A percentile compares a stretch with the other conserved stretches of the same genome.
phyloP scores from a whole-genome alignment of 768 basidiomycete genomes.

The Lactifluus pinguis region DNA sequence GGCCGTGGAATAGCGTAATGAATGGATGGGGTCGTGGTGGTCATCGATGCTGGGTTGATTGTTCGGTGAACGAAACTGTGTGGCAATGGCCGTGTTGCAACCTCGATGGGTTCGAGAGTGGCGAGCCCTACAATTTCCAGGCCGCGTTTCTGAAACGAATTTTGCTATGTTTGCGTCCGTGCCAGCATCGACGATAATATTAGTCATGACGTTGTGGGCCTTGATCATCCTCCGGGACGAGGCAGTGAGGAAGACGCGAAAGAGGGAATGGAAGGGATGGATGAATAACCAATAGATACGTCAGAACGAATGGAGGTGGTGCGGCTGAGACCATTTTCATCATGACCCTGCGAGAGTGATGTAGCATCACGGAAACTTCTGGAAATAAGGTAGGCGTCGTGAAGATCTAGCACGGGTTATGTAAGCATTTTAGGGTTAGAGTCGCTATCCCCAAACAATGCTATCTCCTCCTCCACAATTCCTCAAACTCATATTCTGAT shows the following conservation, averaged over 20 bases:
- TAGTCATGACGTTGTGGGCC: constrained; percentile 82
- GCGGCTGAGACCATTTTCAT: constrained; percentile 29
- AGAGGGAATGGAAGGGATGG: constrained; percentile 34
- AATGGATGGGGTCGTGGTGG: background rate
- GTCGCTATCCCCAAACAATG: too few relatives aligned
- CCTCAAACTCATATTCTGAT: too few relatives aligned
- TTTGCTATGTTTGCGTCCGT: constrained; percentile 59
- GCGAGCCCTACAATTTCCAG: constrained; percentile 73
- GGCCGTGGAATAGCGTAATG: background rate
- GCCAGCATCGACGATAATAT: constrained; percentile 79
- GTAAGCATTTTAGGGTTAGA: too few relatives aligned
- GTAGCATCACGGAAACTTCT: too few relatives aligned
- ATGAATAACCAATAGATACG: constrained; percentile 35
- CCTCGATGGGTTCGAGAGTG: constrained; percentile 72
- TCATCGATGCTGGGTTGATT: constrained; percentile 27
- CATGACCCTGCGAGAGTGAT: constrained; percentile 24
- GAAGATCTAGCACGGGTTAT: too few relatives aligned
- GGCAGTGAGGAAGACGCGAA: constrained; percentile 28
- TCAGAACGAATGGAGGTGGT: constrained; percentile 47
- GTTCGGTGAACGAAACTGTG: constrained; percentile 15
- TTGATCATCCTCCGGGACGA: constrained; percentile 64
- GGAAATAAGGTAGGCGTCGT: too few relatives aligned
- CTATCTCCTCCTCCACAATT: too few relatives aligned
- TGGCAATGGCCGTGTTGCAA: constrained; percentile 26
- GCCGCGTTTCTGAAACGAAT: constrained; percentile 62